These are phyloP conservation scores for Alternaria conjuncta DNA, from an alignment of 2,329 filamentous ascomycete species.

Conservation along the genomic window DNA sequence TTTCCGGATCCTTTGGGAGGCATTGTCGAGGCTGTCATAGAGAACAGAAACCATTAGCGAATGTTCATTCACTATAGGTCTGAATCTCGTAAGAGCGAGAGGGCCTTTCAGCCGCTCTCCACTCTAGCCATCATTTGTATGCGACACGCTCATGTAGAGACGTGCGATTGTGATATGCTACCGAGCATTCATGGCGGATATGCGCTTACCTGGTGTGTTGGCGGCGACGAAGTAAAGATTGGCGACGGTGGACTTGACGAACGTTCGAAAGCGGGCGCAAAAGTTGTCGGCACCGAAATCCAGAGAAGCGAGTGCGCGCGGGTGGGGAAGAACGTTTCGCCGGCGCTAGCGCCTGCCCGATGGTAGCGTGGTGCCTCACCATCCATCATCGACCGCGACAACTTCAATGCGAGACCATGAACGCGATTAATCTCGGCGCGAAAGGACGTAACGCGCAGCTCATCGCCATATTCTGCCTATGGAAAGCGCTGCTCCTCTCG, in stretches of 20 bases:
- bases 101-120: slow-evolving; percentile 45
- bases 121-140: slow-evolving; percentile 48
- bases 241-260: slow-evolving; percentile 29
- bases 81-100: slow-evolving; percentile 49
- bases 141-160: slow-evolving; percentile 38
- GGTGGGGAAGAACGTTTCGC: slow-evolving; percentile 12
- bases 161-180: slow-evolving; percentile 42
- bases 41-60: slow-evolving; percentile 99
- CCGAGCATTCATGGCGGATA: slow-evolving; percentile 37
- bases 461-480: slow-evolving; percentile 59
- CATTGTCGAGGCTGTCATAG: slow-evolving; percentile 92
- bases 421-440: not conserved
- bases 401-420: not conserved
- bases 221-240: slow-evolving; percentile 42
- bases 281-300: slow-evolving; percentile 25
- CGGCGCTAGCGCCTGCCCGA: slow-evolving; percentile 25
- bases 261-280: slow-evolving; percentile 19
- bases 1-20: slow-evolving; percentile 87
- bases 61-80: slow-evolving; percentile 66
- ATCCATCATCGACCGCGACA: slow-evolving; percentile 3
- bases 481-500: slow-evolving; percentile 72
- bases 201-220: slow-evolving; percentile 48
- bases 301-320: slow-evolving; percentile 25
- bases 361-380: slow-evolving; percentile 8
- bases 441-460: slow-evolving; percentile 12